phyloP scores from a whole-genome alignment of 108 stramenopile species.

The Cyclotella atomus region DNA sequence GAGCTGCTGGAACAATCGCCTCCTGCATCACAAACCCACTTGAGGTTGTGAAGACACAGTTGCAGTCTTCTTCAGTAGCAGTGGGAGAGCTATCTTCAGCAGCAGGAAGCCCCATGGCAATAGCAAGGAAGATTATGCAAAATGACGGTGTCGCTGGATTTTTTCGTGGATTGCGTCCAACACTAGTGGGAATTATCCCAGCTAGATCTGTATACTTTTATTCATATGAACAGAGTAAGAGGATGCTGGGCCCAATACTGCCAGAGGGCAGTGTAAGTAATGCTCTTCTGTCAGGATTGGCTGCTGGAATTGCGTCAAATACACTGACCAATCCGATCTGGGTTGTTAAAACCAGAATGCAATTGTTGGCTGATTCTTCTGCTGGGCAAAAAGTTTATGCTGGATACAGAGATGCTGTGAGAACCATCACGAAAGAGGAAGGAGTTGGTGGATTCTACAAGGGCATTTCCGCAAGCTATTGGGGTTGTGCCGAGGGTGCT shows the following conservation, averaged over 20 bases:
- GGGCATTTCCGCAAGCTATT: conserved; percentile 92
- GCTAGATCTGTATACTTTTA: conserved; percentile 91
- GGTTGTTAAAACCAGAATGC: conserved; percentile 94
- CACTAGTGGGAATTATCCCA: conserved; percentile 92
- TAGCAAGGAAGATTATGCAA: conserved; percentile 75
- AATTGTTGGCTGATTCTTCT: conserved; percentile 75
- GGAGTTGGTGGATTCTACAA: conserved; percentile 88
- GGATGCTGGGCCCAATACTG: conserved; percentile 53
- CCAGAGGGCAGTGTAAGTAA: conserved; percentile 67
- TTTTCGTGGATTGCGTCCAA: conserved; percentile 79
- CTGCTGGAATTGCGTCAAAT: conserved; percentile 72
- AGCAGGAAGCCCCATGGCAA: conserved; percentile 59
- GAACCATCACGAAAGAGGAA: conserved; percentile 78
- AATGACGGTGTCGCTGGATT: conserved; percentile 75
- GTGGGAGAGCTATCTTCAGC: conserved; percentile 49
- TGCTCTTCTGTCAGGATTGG: conserved; percentile 65
- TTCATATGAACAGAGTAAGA: conserved; percentile 73
- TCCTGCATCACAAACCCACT: conserved; percentile 83
- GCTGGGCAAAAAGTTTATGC: conserved; percentile 82
- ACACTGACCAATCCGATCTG: conserved; percentile 95
- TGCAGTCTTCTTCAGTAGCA: conserved; percentile 80
- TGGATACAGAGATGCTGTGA: conserved; percentile 79
- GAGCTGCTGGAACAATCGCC: conserved; percentile 82
- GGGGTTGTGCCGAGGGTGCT: conserved; percentile 92
- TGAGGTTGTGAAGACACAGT: conserved; percentile 93